These are phyloP conservation scores for Solanum corneliomulleri DNA, from an alignment of 257 asterid species.

Conservation along the genomic window DNA sequence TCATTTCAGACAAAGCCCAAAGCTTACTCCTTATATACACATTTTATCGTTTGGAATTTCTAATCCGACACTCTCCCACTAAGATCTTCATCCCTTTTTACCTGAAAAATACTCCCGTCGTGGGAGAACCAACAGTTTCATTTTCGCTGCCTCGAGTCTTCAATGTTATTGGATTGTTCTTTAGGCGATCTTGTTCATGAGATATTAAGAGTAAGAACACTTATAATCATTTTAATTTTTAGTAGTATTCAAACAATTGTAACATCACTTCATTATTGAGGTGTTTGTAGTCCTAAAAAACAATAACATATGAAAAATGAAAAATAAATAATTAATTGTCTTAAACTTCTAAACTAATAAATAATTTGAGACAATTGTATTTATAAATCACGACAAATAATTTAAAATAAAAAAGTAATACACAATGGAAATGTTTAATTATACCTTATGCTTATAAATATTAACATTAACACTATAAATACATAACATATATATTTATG, in stretches of 20 bases:
- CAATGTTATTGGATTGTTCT: neutral
- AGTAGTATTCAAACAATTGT: neutral
- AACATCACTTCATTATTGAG: neutral
- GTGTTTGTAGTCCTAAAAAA: neutral
- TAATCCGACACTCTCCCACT: neutral
- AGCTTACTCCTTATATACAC: neutral
- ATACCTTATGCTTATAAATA: no score
- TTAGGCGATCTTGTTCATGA: neutral
- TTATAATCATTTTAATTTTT: no score
- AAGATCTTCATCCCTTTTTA: no score
- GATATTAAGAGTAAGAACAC: no score
- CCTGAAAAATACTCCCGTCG: neutral
- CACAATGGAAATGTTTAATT: neutral
- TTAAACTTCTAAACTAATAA: no score
- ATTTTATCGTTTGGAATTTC: neutral
- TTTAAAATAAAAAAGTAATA: no score
- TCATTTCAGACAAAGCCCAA: neutral
- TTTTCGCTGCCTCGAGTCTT: no score
- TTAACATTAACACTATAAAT: neutral
- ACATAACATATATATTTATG: neutral
- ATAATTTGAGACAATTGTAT: neutral
- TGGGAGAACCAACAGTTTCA: fast-evolving
- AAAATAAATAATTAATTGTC: neutral
- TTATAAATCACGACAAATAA: no score
- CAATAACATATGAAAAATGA: neutral